Conservation (phyloP, 306 rosid species). For the Malus domestica region DNA sequence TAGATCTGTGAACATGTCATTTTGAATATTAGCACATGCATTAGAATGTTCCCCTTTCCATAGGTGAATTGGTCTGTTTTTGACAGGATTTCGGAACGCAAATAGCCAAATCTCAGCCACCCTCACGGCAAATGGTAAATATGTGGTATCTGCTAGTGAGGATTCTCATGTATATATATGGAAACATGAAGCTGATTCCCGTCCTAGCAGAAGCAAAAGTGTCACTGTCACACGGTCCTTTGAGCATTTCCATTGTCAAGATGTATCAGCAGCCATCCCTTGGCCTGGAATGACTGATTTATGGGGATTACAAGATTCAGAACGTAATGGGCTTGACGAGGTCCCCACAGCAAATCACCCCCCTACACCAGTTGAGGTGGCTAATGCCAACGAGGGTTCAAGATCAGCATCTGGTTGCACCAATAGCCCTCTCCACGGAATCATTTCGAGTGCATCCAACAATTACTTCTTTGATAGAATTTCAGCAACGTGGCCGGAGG, state of each 20-base stretch:
- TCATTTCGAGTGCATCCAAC: constrained; percentile 74
- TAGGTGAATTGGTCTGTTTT: constrained; percentile 18
- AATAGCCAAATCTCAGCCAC: constrained; percentile 84
- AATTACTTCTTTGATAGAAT: constrained; percentile 85
- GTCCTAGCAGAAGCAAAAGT: constrained; percentile 78
- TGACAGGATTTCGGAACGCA: constrained; percentile 80
- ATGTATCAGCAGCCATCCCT: constrained; percentile 80
- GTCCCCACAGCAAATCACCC: constrained; percentile 73
- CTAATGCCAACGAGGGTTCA: constrained; percentile 37
- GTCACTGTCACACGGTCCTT: constrained; percentile 59
- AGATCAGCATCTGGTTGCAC: constrained; percentile 45
- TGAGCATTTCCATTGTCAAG: constrained; percentile 92
- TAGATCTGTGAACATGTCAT: constrained; percentile 1
- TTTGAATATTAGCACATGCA: constrained; percentile 5
- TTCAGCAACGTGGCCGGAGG: constrained; percentile 95
- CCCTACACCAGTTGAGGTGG: constrained; percentile 88
- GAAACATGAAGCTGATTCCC: constrained; percentile 89
- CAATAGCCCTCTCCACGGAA: constrained; percentile 70
- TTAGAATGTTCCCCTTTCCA: constrained; percentile 11
- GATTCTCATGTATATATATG: constrained; percentile 88
- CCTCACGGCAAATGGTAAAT: constrained; percentile 71
- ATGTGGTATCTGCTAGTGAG: constrained; percentile 88
- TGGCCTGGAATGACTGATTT: constrained; percentile 85
- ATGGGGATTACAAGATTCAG: constrained; percentile 56
- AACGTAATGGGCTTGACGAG: constrained; percentile 52